phyloP scores from a whole-genome alignment of 2,329 filamentous ascomycete genomes.

The Periconia sp. region DNA sequence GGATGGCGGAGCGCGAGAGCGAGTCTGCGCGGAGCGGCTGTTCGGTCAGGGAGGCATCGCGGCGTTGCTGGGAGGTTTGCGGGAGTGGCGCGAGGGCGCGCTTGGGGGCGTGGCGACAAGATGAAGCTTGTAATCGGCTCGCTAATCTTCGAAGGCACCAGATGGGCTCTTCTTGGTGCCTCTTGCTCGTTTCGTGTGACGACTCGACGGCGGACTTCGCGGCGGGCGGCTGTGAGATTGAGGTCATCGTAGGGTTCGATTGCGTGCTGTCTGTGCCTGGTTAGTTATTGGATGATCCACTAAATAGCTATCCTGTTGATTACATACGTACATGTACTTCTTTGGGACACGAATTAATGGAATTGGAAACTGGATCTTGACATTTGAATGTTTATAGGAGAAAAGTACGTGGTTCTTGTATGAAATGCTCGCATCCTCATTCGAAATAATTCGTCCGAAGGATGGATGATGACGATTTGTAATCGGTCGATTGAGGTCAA shows the following conservation, averaged over 20 bases:
- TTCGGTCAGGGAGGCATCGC: slow-evolving; percentile 36
- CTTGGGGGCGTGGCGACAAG: slow-evolving; percentile 3
- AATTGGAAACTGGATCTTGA: too few species aligned
- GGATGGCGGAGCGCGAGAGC: slow-evolving; percentile 15
- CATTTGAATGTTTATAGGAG: too few species aligned
- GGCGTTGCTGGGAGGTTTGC: slow-evolving; percentile 28
- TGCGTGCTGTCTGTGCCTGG: slow-evolving; percentile 28
- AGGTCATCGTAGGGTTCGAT: slow-evolving; percentile 25
- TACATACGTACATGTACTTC: neutral
- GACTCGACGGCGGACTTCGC: slow-evolving; percentile 1
- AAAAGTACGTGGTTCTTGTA: too few species aligned
- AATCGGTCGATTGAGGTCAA: neutral
- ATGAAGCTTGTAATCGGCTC: slow-evolving; percentile 12
- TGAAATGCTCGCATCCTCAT: too few species aligned
- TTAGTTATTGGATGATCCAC: slow-evolving; percentile 24
- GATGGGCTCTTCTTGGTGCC: slow-evolving; percentile 7
- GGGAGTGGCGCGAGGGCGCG: slow-evolving; percentile 21
- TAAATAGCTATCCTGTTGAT: neutral
- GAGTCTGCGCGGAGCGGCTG: slow-evolving; percentile 20
- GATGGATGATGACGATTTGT: neutral
- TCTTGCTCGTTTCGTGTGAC: slow-evolving; percentile 2
- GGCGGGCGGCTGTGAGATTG: slow-evolving; percentile 10
- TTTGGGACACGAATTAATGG: too few species aligned
- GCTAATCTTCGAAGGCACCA: slow-evolving; percentile 11
- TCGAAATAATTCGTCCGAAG: neutral